phyloP scores from a whole-genome alignment of 306 rosid genomes.

The Cucumis hystrix region DNA sequence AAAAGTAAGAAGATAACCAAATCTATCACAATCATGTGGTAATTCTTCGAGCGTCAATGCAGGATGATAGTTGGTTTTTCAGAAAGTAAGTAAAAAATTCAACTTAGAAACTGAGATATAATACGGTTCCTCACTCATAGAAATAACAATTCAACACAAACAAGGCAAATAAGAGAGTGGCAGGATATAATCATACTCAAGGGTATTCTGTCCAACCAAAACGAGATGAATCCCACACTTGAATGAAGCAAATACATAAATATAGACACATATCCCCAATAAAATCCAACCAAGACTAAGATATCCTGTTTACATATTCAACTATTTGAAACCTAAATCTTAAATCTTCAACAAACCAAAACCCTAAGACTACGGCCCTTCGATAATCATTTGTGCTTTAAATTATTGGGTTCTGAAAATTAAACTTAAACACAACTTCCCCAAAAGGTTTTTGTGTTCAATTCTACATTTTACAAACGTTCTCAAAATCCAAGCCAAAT shows the following conservation, averaged over 20 bases:
- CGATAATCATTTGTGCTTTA: no score
- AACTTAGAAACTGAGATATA: background rate
- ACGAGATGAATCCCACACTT: background rate
- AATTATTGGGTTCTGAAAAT: no score
- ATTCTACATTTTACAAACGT: no score
- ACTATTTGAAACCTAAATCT: background rate
- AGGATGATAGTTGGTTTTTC: background rate
- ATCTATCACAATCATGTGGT: background rate
- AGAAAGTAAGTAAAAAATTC: background rate
- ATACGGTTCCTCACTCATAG: background rate
- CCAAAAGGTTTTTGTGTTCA: no score
- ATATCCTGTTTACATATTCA: background rate
- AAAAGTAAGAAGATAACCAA: background rate
- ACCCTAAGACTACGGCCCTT: background rate
- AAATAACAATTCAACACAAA: background rate
- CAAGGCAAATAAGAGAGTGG: background rate
- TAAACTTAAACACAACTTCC: no score
- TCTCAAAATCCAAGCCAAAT: no score
- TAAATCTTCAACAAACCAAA: background rate
- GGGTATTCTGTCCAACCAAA: background rate
- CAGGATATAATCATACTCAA: background rate
- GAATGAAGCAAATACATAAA: background rate
- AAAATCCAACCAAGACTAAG: background rate
- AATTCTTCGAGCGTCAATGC: background rate
- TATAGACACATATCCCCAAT: background rate